Conservation (phyloP, 2,329 filamentous ascomycete genomes). For the Ceratocystis lukuohia region DNA sequence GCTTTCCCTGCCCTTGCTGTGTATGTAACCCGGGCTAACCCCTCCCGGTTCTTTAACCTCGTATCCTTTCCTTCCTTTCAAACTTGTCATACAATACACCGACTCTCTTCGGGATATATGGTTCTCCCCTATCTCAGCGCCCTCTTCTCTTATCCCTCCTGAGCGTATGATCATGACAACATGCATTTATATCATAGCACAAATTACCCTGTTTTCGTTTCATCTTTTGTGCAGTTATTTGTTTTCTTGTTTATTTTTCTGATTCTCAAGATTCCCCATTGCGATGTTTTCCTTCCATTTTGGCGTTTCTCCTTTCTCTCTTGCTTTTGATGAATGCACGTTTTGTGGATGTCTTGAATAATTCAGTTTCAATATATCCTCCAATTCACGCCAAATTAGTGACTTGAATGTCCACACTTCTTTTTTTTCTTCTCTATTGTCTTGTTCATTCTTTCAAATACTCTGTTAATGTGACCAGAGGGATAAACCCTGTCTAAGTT, state of each 20-base stretch:
- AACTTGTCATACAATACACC: background rate
- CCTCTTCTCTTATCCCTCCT: background rate
- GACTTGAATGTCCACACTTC: no score
- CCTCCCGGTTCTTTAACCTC: background rate
- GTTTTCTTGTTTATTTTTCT: background rate
- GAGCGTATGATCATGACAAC: background rate
- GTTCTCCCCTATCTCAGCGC: background rate
- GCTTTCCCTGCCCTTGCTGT: background rate
- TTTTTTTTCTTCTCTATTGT: background rate
- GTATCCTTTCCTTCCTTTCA: background rate
- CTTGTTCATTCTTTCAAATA: background rate
- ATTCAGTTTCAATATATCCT: background rate
- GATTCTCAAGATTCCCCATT: slow-evolving; percentile 2
- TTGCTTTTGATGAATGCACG: background rate
- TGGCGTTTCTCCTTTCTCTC: background rate
- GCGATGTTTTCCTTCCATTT: slow-evolving; percentile 2
- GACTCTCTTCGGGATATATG: background rate
- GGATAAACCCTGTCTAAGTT: no score
- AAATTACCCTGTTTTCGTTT: background rate
- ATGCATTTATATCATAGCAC: background rate
- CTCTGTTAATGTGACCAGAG: no score
- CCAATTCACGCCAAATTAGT: no score
- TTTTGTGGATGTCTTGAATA: background rate
- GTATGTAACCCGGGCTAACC: background rate
- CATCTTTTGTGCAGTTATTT: background rate